Conservation (phyloP, 352 stramenopile species). For the Phytopythium litorale region DNA sequence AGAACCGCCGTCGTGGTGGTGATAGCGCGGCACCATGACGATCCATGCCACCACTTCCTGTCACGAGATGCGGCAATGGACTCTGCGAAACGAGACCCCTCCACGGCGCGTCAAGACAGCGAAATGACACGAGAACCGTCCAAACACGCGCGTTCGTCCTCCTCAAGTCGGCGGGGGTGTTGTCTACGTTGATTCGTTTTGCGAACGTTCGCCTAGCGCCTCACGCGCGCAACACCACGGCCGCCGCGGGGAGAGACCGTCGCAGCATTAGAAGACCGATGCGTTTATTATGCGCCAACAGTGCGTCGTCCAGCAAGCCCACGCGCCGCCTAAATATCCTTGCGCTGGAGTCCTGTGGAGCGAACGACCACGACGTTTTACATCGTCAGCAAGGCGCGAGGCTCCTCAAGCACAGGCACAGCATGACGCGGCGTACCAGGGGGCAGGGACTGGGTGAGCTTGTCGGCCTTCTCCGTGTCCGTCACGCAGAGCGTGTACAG, state of each 20-base stretch:
- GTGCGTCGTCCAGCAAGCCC: background rate
- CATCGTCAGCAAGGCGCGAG: background rate
- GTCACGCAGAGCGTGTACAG: constrained; percentile 99
- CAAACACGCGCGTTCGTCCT: constrained; percentile 5
- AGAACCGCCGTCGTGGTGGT: no score
- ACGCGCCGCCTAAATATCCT: constrained; percentile 85
- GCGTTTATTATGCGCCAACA: constrained; percentile 61
- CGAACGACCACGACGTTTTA: background rate
- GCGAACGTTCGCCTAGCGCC: background rate
- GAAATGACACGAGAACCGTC: background rate
- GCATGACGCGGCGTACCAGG: constrained; percentile 69
- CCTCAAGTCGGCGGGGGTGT: constrained; percentile 6
- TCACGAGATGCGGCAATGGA: background rate
- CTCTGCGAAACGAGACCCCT: background rate
- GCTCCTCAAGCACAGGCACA: background rate
- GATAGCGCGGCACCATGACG: background rate
- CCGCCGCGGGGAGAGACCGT: constrained; percentile 1
- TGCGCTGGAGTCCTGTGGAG: constrained; percentile 80
- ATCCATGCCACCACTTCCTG: background rate
- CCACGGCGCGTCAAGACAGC: background rate
- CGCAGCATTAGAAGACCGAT: constrained; percentile 65
- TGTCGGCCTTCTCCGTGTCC: constrained; percentile 99
- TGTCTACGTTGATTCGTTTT: constrained; percentile 10
- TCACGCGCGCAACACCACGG: background rate
- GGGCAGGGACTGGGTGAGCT: constrained; percentile 98